Conservation (phyloP, 805 yeast species). For the Metschnikowia continentalis region DNA sequence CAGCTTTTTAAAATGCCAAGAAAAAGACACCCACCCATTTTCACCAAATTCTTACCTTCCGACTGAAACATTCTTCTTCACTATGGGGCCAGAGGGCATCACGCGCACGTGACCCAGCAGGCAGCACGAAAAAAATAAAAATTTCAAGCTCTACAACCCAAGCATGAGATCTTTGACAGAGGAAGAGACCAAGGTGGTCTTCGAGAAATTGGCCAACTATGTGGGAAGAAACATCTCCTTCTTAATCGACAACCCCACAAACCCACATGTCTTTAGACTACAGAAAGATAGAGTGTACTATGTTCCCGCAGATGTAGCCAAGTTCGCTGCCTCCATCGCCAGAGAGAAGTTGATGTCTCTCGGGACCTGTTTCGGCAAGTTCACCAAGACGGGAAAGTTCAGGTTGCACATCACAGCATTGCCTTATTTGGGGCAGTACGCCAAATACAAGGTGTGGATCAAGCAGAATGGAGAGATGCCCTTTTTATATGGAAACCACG, state of each 20-base stretch:
- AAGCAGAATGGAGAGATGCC: constrained; percentile 99
- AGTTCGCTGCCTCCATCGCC: constrained; percentile 85
- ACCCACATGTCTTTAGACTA: constrained; percentile 90
- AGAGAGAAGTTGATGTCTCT: constrained; percentile 87
- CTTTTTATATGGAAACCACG: constrained; percentile 92
- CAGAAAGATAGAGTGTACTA: constrained; percentile 97
- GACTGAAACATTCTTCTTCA: not conserved
- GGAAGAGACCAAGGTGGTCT: constrained; percentile 93
- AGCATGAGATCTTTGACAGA: constrained; percentile 92
- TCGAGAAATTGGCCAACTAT: constrained; percentile 93
- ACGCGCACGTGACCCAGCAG: constrained; percentile 10
- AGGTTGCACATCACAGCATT: constrained; percentile 91
- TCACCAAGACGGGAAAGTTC: constrained; percentile 96
- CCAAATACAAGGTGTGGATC: constrained; percentile 94
- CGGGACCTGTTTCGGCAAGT: constrained; percentile 92
- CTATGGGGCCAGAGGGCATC: not conserved
- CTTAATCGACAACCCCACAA: constrained; percentile 77
- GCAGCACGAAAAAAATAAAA: constrained; percentile 8
- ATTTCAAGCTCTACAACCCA: not conserved
- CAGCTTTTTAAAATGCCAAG: too few species aligned
- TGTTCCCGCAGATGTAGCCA: constrained; percentile 76
- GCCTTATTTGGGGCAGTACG: constrained; percentile 76
- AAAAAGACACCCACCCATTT: not conserved
- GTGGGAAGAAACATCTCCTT: constrained; percentile 93
- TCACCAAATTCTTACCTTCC: not conserved